A percentile compares a stretch with the other conserved stretches of the same genome.
phyloP scores from a whole-genome alignment of 2,329 filamentous ascomycete genomes.

The Allantophomopsis cytisporea region DNA sequence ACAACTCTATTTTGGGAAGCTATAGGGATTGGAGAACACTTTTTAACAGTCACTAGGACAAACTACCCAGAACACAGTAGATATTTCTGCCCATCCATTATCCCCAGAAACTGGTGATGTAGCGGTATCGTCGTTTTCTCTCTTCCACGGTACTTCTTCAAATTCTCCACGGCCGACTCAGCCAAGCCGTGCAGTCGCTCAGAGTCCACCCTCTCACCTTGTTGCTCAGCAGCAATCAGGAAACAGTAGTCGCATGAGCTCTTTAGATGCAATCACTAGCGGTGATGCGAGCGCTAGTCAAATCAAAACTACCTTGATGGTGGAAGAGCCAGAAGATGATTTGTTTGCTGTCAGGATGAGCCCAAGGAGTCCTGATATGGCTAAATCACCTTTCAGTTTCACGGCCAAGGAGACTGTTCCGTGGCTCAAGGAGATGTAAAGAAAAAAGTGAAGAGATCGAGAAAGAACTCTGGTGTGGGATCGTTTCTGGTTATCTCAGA shows the following conservation, averaged over 20 bases:
- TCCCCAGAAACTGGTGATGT: slow-evolving; percentile 51
- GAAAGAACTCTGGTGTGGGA: too few relatives aligned
- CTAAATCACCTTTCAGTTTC: slow-evolving; percentile 65
- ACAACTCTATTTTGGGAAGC: too few relatives aligned
- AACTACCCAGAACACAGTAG: slow-evolving; percentile 8
- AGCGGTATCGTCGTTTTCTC: slow-evolving; percentile 46
- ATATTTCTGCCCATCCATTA: slow-evolving; percentile 23
- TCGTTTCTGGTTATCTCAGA: too few relatives aligned
- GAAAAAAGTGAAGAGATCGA: neutral
- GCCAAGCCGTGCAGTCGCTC: slow-evolving; percentile 19
- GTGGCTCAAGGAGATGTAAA: slow-evolving; percentile 4
- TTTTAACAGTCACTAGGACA: slow-evolving; percentile 1
- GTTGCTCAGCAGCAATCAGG: slow-evolving; percentile 10
- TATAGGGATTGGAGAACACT: too few relatives aligned
- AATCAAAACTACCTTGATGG: slow-evolving; percentile 19
- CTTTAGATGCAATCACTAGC: slow-evolving; percentile 20
- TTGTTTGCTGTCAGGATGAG: slow-evolving; percentile 81
- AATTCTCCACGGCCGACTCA: slow-evolving; percentile 25
- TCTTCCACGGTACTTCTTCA: slow-evolving; percentile 33
- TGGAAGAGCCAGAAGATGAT: slow-evolving; percentile 56
- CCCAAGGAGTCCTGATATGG: slow-evolving; percentile 75
- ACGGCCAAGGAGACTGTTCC: slow-evolving; percentile 14
- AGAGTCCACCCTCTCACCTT: slow-evolving; percentile 13
- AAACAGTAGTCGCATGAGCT: slow-evolving; percentile 11
- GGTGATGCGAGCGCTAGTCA: slow-evolving; percentile 19